Base-by-base conservation (phyloP, 1,284 basidiomycete species). In the Cryptococcus neoformans region DNA sequence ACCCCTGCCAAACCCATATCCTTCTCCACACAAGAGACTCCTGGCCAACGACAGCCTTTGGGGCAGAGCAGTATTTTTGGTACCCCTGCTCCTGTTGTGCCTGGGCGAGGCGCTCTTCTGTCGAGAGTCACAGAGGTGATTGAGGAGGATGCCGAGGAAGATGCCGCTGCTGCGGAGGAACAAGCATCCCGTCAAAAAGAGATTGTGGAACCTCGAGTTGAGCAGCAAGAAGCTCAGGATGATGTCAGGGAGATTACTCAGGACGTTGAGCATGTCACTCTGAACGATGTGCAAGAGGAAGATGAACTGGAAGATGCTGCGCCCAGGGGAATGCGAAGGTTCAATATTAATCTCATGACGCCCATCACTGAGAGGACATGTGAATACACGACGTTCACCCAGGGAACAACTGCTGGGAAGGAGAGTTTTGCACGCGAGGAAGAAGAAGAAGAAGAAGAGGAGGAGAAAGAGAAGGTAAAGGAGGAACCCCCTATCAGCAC, bases 361-460 rank as follows among this genome's bases (percentile, higher is more conserved):
- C 93, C 93, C 1, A 95, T 97, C 69, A 90, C 90, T 4, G 94
- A 97, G 76, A 82, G 92, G 42, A 96, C 93, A 5, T 85, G 84
- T 67, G 94, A 97, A 73, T 92, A 83, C 70, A 90, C 83, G n/a
- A 80, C 84, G 37, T 36, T 49, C 53, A 5, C 55, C 53, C 47
- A 53, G 54, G 16, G 47, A 35, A 21, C 28, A 14, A 38, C 21
- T 40, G 11, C 36, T 12, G 38, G 49, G 8, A n/a, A 38, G 36
- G 49, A 28, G 38, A 50, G 49, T 16, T 16, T 38, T 12, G 49
- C 38, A 17, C 39, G 42, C 41, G 41, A 36, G 54, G 17, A 34
- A 53, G 21, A 45, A 28, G 34, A 51, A 37, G 50, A 51, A 21
- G 52, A 54, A 39, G 51, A 51, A 28, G 51, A 46, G 6, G 37